A percentile compares a stretch with the other conserved stretches of the same genome.
Conservation (phyloP, 2,329 filamentous ascomycete species). For the Monilinia fructigena region DNA sequence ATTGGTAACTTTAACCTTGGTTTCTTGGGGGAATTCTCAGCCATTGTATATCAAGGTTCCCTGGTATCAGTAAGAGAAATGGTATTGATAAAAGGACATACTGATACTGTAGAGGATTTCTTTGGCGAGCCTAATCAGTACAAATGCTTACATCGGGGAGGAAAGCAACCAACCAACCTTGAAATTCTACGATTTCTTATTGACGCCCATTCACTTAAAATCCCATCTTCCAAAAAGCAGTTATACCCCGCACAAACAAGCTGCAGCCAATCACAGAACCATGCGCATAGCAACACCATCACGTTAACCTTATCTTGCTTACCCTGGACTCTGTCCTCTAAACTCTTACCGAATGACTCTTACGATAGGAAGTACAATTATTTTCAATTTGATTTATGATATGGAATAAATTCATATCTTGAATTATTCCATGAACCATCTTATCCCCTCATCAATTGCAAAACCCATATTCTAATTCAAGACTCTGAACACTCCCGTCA, state of each 20-base stretch:
- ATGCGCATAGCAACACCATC: neutral
- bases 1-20: too few species aligned
- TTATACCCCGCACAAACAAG: neutral
- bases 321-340: neutral
- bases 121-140: too few species aligned
- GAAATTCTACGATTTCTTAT: too few species aligned
- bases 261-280: neutral
- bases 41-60: too few species aligned
- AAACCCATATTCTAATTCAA: neutral
- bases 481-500: neutral
- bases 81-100: neutral
- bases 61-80: too few species aligned
- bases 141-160: too few species aligned
- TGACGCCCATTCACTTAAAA: neutral
- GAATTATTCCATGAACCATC: too few species aligned
- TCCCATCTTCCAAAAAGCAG: neutral
- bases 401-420: neutral
- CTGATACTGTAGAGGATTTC: too few species aligned
- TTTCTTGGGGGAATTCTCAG: too few species aligned
- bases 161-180: too few species aligned
- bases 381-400: neutral
- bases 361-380: neutral
- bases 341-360: neutral
- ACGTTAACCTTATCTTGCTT: neutral
- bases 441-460: neutral